Evolutionary conservation across 805 yeast species (phyloP), one percentile per base, ranked within the genome.

Genomic region (Metahyphopichia silvanorum): DNA sequence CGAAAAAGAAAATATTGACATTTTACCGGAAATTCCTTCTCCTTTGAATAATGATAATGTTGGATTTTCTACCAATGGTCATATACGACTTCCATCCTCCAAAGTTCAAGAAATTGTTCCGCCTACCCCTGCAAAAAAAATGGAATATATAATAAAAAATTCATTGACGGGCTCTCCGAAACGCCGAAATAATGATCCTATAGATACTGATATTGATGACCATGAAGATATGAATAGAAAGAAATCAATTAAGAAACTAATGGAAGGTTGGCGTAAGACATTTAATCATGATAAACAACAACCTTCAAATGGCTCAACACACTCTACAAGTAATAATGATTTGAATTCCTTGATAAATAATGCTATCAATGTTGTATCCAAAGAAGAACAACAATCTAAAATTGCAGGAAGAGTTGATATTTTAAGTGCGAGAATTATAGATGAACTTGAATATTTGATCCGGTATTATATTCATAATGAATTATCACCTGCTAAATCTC

Each of bases 341-440:
- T 35, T 43, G 20, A 42, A 47, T 21, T 40, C 38, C 14, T 27
- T 43, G 14, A 38, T 46, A n/a, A 40, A 43, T 10, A 43, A 44
- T 30, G 44, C 52, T 2, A 39, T 49, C 4, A 36, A 40, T 16
- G 51, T 40, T 2, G 30, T 32, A 15, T 21, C 35, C 19, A 36
- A 32, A 8, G 40, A 38, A 26, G 49, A 43, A 16, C 26, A 33
- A n/a, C 40, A 34, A 11, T 34, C 35, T 4, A 29, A 43, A 10
- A 47, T 56, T 21, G 63, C 58, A 9, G 42, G 44, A 13, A 71
- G 77, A 42, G 68, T 77, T 37, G 91, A 83, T 54, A 60, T 80
- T 6, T 55, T 84, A 35, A 77, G 86, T 53, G 86, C 86, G 2
- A 64, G 87, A 49, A 77, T 84, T 2, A 70, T 82, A 17, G 82